phyloP scores from a whole-genome alignment of 805 yeast species.

The Zygoascus flipseniorum region DNA sequence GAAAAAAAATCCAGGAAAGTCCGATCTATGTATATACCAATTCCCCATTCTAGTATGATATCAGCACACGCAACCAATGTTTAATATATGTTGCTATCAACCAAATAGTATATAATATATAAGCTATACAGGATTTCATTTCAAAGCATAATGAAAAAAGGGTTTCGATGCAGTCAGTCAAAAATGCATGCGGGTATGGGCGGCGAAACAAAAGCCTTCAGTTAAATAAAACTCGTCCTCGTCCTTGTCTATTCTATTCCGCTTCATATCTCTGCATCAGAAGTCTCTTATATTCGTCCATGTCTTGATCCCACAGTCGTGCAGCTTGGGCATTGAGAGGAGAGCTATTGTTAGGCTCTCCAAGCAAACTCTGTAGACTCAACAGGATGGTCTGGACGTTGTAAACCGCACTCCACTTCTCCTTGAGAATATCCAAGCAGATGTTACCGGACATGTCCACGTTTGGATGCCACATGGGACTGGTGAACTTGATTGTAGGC shows the following conservation, averaged over 20 bases:
- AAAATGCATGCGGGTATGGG: too few relatives aligned
- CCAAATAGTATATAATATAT: too few relatives aligned
- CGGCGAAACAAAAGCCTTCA: background rate
- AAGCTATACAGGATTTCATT: too few relatives aligned
- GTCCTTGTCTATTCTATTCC: constrained; percentile 8
- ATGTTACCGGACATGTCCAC: constrained; percentile 58
- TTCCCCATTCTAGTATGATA: too few relatives aligned
- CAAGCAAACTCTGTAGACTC: constrained; percentile 50
- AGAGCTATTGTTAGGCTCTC: constrained; percentile 52
- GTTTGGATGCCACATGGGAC: constrained; percentile 62
- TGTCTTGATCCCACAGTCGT: constrained; percentile 41
- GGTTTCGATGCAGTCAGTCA: too few relatives aligned
- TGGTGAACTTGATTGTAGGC: constrained; percentile 46
- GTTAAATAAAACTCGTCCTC: background rate
- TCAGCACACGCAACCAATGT: too few relatives aligned
- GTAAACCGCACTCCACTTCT: constrained; percentile 57
- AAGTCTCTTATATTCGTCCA: constrained; percentile 34
- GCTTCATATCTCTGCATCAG: constrained; percentile 34
- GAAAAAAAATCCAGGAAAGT: too few relatives aligned
- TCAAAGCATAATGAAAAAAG: too few relatives aligned
- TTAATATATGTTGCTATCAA: too few relatives aligned
- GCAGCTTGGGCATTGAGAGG: constrained; percentile 53
- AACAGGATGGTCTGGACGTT: constrained; percentile 53
- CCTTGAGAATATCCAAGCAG: constrained; percentile 55
- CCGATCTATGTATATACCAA: too few relatives aligned